These are phyloP conservation scores for Ailanthus altissimus DNA, from an alignment of 345 rosid genomes.

Conservation along the genomic window DNA sequence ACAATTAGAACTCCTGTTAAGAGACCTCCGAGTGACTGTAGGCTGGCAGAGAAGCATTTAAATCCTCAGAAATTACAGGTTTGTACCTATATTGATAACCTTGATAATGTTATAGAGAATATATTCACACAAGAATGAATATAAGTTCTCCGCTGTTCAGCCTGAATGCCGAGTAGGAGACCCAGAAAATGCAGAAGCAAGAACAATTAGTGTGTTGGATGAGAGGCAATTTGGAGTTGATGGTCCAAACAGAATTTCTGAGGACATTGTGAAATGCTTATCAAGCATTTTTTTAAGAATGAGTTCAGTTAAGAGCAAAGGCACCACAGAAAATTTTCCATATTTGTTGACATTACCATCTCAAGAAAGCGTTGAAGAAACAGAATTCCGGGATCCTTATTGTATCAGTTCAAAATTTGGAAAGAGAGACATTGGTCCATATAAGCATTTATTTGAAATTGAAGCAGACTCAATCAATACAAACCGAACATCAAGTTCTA, in stretches of 20 bases:
- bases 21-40: constrained; percentile 35
- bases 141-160: constrained; percentile 30
- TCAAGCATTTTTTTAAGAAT: constrained; percentile 59
- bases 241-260: constrained; percentile 66
- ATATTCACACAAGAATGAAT: constrained; percentile 18
- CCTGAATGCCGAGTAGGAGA: constrained; percentile 34
- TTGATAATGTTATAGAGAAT: not conserved
- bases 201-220: constrained; percentile 26
- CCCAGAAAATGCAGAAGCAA: constrained; percentile 46
- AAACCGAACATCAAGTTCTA: constrained; percentile 49
- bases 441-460: constrained; percentile 52
- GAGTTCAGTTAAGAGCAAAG: constrained; percentile 47
- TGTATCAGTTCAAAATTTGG: constrained; percentile 48
- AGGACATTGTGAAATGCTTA: constrained; percentile 66
- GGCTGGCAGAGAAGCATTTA: constrained; percentile 41
- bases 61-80: constrained; percentile 51
- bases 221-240: constrained; percentile 29
- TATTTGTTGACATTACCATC: constrained; percentile 29
- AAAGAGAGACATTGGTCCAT: constrained; percentile 63
- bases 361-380: constrained; percentile 35
- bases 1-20: constrained; percentile 36
- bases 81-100: not conserved
- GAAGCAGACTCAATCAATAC: constrained; percentile 52
- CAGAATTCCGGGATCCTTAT: constrained; percentile 53
- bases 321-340: constrained; percentile 34